phyloP scores from a whole-genome alignment of 192 early-diverging fungal species.

The Lobulomyces angularis region DNA sequence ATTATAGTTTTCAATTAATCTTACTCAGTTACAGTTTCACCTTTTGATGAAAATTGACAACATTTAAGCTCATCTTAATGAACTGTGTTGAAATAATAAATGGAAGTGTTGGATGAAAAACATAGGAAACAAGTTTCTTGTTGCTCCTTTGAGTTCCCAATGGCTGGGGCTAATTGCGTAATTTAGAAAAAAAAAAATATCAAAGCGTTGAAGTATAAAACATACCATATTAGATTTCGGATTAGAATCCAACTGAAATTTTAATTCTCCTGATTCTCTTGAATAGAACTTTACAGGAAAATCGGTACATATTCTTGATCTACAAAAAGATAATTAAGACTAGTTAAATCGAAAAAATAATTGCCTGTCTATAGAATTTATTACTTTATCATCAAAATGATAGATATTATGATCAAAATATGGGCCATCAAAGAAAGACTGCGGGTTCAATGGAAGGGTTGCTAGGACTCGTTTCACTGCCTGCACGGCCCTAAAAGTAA shows the following conservation, averaged over 20 bases:
- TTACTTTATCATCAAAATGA: constrained; percentile 53
- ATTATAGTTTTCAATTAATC: no score
- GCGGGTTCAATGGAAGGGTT: constrained; percentile 46
- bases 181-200: not conserved
- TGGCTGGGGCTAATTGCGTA: constrained; percentile 5
- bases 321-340: constrained; percentile 9
- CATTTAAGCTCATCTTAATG: no score
- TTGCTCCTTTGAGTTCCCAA: not conserved
- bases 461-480: constrained; percentile 47
- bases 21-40: no score
- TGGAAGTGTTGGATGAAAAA: constrained; percentile 58
- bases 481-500: constrained; percentile 26
- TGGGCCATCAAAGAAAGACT: constrained; percentile 49
- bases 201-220: not conserved
- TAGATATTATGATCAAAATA: constrained; percentile 54
- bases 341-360: not conserved
- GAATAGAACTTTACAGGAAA: constrained; percentile 52
- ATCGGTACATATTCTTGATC: constrained; percentile 35
- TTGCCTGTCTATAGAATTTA: constrained; percentile 51
- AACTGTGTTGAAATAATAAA: no score
- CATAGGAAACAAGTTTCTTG: constrained; percentile 33
- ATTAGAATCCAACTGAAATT: constrained; percentile 45
- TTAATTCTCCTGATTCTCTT: constrained; percentile 35
- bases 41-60: no score
- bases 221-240: constrained; percentile 4